Conservation (phyloP, 176 grass and related monocot genomes). For the Eleusine coracana region DNA sequence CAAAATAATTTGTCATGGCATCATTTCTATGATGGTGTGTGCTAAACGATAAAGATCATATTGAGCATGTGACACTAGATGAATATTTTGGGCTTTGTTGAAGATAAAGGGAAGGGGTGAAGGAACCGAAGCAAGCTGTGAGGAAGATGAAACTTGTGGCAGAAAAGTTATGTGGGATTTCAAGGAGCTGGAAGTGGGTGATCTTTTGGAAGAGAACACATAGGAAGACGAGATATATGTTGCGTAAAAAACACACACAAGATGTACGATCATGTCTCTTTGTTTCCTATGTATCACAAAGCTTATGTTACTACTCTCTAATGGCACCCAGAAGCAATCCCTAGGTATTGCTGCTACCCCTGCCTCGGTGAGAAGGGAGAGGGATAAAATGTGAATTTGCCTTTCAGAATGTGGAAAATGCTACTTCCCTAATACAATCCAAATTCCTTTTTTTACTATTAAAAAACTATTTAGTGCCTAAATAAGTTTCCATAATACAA, state of each 20-base stretch:
- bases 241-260: no score
- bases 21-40: background rate
- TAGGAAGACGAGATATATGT: background rate
- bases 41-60: background rate
- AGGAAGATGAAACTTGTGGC: background rate
- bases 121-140: background rate
- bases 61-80: background rate
- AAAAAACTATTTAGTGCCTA: background rate
- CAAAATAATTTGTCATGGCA: conserved; percentile 32
- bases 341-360: background rate
- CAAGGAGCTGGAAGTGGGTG: background rate
- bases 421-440: background rate
- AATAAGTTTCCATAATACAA: conserved; percentile 13
- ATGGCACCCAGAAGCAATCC: background rate
- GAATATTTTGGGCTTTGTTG: background rate
- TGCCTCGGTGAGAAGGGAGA: background rate
- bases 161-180: background rate
- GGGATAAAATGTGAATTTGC: background rate
- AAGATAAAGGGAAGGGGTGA: background rate
- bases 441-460: background rate
- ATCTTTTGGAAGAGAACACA: background rate
- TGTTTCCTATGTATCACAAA: background rate
- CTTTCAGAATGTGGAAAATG: background rate
- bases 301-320: background rate
- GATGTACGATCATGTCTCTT: background rate